phyloP scores from a whole-genome alignment of 2,329 filamentous ascomycete genomes.

The Ophiostoma sp. region DNA sequence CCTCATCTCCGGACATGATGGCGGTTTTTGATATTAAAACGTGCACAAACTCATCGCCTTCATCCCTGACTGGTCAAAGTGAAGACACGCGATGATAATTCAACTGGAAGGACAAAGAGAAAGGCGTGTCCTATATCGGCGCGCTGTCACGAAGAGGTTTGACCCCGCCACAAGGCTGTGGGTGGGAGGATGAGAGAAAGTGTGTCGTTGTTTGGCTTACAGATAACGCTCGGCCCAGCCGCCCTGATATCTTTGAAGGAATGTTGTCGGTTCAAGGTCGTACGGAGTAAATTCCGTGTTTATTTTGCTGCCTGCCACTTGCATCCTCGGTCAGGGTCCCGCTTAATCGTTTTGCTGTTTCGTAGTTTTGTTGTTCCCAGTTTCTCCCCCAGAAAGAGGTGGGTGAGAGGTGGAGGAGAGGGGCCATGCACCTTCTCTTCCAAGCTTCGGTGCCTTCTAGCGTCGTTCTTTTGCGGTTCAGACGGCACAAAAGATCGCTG shows the following conservation, averaged over 20 bases:
- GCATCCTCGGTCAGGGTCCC: conserved; percentile 17
- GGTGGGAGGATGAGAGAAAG: background rate
- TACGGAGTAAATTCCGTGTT: background rate
- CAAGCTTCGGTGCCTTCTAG: conserved; percentile 18
- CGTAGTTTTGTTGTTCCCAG: background rate
- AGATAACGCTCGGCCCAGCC: background rate
- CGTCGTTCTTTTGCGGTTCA: background rate
- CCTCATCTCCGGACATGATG: background rate
- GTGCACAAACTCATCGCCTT: background rate
- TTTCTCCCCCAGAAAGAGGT: background rate
- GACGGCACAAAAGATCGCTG: conserved; percentile 7
- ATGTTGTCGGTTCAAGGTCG: background rate
- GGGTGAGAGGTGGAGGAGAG: background rate
- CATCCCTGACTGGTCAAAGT: background rate
- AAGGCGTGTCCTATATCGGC: conserved; percentile 14
- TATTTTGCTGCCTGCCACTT: background rate
- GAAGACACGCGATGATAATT: background rate
- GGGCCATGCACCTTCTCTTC: conserved; percentile 9
- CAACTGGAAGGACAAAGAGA: background rate
- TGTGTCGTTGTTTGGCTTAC: background rate
- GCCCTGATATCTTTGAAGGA: background rate
- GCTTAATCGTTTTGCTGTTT: background rate
- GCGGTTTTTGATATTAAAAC: no score
- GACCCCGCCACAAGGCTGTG: background rate
- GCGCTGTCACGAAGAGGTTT: background rate